Base-by-base conservation (phyloP, 2,329 filamentous ascomycete genomes). In the Nigrograna mackinnonii region DNA sequence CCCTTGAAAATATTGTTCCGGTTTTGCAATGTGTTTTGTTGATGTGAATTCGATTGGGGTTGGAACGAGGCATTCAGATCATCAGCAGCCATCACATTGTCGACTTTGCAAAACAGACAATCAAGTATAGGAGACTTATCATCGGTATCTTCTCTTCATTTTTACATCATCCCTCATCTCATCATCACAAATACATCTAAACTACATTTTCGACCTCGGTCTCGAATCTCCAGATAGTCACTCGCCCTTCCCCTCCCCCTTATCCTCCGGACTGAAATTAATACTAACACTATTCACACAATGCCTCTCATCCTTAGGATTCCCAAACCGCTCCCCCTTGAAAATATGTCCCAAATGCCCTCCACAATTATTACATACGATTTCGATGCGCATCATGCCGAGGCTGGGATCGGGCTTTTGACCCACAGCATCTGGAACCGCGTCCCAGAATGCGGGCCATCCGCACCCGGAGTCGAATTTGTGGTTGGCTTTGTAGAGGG, bases 381-480 rank as follows among this genome's bases (percentile, higher is more conserved):
- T 99, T 76, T 99, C 94, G 12, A 84, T 96, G 54, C 94, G 79
- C 62, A 78, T 67, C 89, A 96, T 95, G 35, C 92, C 92, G 38
- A 91, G 79, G 0, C 84, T 77, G 35, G 72, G 75, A 69, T 99
- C 94, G 50, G 84, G 83, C 61, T 92, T 86, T 49, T 92, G 79
- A 24, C 83, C 89, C 11, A 99, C 90, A 1, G 92, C 92, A 2
- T 91, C 91, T 0, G 94, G 92, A 38, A 99, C 83, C 53, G 87
- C 92, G 71, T 99, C 94, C 67, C 92, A 99, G 73, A 97, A 99
- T 11, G 94, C 94, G 1, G 94, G 94, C 94, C 94, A 99, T 47
- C 94, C 94, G 71, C 94, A 99, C 31, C 91, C 90, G 14, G 89
- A 95, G 70, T 89, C 89, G 80, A 99, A 99, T 71, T 99, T 99